Evolutionary conservation across 495 filamentous ascomycete species (phyloP).

Genomic region (Lindgomyces ingoldianus): DNA sequence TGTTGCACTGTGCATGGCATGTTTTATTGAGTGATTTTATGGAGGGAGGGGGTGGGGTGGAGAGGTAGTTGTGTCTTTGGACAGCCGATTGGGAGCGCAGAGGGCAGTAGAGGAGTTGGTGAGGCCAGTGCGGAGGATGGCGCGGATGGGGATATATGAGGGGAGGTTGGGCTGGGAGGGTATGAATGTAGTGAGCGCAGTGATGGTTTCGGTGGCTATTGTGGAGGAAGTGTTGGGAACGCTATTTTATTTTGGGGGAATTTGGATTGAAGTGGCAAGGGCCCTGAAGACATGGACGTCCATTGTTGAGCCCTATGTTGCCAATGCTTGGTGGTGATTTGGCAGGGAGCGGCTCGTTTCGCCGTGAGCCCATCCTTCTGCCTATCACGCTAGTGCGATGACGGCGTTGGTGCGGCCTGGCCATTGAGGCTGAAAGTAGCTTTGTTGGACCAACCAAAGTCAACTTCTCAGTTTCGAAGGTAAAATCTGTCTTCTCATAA

Average conservation of each 20-base stretch:
- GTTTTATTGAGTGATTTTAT: slow-evolving; percentile 1
- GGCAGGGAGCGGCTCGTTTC: not conserved
- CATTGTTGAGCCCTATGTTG: not conserved
- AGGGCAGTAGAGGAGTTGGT: slow-evolving; percentile 21
- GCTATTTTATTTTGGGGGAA: not conserved
- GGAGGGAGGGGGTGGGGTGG: no score
- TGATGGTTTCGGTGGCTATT: slow-evolving; percentile 7
- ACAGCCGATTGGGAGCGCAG: slow-evolving; percentile 20
- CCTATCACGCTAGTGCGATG: not conserved
- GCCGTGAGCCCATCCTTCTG: not conserved
- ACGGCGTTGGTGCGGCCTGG: not conserved
- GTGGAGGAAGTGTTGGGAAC: no score
- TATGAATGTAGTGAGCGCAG: slow-evolving; percentile 1
- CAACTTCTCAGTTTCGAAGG: no score
- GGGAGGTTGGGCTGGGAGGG: not conserved
- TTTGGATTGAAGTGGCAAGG: not conserved
- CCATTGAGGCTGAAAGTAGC: not conserved
- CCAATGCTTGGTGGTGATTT: not conserved
- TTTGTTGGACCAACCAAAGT: no score
- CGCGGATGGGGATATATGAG: slow-evolving; percentile 5
- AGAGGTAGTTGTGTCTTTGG: slow-evolving; percentile 30
- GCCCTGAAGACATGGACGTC: not conserved
- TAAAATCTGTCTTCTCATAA: no score
- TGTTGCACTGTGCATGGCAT: no score
- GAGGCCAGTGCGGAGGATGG: slow-evolving; percentile 19